Evolutionary conservation across 2,329 filamentous ascomycete genomes (phyloP), one percentile per base, ranked within the genome.

Genomic region (Monilinia laxa): DNA sequence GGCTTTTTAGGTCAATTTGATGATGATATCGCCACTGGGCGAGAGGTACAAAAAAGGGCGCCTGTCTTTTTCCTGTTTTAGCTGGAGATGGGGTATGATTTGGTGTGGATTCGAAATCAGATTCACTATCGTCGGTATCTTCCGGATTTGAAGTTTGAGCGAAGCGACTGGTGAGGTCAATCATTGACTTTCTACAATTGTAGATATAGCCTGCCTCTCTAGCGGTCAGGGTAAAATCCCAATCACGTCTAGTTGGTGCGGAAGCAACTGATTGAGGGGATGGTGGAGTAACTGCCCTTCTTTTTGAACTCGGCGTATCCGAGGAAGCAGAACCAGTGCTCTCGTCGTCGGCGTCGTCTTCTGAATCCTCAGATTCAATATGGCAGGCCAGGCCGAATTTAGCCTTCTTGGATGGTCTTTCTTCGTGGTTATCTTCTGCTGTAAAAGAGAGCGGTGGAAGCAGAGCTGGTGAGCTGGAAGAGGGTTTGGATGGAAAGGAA

Each of bases 171-270:
- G 42, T 60, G 20, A 60, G 57, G 23, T 60, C 0, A 12, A 35
- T 51, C 20, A 49, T 35, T 14, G 28, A 60, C 4, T 51, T 51
- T 38, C 20, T 35, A 2, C 42, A 20, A 14, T 51, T 60, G 14
- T 51, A 60, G 11, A 49, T 4, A 20, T 51, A 60, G 35, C 57
- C 57, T 51, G 42, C 57, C 28, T 60, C 11, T 38, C 38, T 51
- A 23, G 42, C 45, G 28, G 28, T 49, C 23, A 49, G 42, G 31
- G 7, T 60, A 18, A 11, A 51, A 12, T 60, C 28, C 28, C 20
- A 49, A 23, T 12, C 23, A 6, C 11, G 38, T 40, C 38, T 40
- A 40, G 38, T 23, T 1, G 25, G 10, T 59, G 11, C 20, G 45
- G 11, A 0, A 49, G 12, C 3, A 23, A 18, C 11, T 51, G 28